These are phyloP conservation scores for Starmerella stigmatis DNA, from an alignment of 805 yeast species.

Conservation along the genomic window DNA sequence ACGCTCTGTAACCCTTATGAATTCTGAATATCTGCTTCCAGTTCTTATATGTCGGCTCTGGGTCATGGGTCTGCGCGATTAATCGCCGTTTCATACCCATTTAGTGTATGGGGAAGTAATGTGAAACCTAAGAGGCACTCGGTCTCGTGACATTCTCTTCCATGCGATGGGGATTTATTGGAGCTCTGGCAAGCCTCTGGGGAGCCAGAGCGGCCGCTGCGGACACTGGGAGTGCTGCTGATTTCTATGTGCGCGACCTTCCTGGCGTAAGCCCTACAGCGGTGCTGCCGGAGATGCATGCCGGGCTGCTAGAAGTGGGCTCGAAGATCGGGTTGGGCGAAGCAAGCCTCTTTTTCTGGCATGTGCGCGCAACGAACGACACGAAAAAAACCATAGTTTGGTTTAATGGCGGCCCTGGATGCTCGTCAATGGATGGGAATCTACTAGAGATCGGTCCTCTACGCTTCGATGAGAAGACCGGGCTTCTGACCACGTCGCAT, in stretches of 20 bases:
- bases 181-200: not conserved
- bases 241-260: conserved; percentile 26
- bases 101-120: no score
- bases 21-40: no score
- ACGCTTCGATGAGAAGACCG: conserved; percentile 39
- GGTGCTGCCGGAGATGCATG: conserved; percentile 37
- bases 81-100: no score
- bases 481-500: conserved; percentile 35
- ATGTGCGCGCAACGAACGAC: conserved; percentile 35
- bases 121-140: not conserved
- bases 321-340: conserved; percentile 41
- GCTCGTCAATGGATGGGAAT: conserved; percentile 97
- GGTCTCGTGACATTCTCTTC: conserved; percentile 3
- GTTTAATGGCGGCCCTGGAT: conserved; percentile 98
- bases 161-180: not conserved
- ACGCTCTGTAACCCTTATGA: not conserved
- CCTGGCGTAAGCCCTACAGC: conserved; percentile 28
- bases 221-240: conserved; percentile 16
- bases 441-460: conserved; percentile 87
- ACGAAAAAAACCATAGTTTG: conserved; percentile 45
- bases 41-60: no score
- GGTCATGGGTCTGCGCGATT: no score
- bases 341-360: conserved; percentile 60
- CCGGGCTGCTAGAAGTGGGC: conserved; percentile 52
- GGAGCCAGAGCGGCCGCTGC: conserved; percentile 3